These are phyloP conservation scores for Saururus chinensis DNA, from an alignment of 164 flowering plant species.

Conservation along the genomic window DNA sequence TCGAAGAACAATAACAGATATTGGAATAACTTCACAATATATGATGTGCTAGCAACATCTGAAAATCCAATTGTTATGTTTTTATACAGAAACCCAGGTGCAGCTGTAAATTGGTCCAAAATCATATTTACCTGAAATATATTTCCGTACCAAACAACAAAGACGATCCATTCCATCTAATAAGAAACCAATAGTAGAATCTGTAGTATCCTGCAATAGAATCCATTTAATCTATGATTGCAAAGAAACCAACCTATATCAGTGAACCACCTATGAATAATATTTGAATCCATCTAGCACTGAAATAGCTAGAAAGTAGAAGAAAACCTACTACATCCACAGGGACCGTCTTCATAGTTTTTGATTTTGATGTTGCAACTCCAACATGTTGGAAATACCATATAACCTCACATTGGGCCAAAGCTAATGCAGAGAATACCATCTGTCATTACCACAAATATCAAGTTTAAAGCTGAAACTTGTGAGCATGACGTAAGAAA, in stretches of 20 bases:
- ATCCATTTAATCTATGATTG: slow-evolving; percentile 5
- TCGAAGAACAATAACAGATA: not conserved
- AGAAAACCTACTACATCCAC: slow-evolving; percentile 65
- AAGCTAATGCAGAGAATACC: slow-evolving; percentile 97
- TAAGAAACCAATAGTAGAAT: slow-evolving; percentile 92
- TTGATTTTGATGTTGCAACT: slow-evolving; percentile 75
- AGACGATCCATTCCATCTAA: slow-evolving; percentile 92
- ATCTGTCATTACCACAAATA: slow-evolving; percentile 34
- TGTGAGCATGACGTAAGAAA: too few species aligned
- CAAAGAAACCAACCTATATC: not conserved
- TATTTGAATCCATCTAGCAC: too few species aligned
- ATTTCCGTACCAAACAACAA: slow-evolving; percentile 91
- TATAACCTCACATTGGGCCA: slow-evolving; percentile 76
- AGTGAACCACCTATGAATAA: slow-evolving; percentile 1
- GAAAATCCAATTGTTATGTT: not conserved
- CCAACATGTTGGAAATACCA: slow-evolving; percentile 99
- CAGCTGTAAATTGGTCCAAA: not conserved
- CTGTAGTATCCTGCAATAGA: slow-evolving; percentile 75
- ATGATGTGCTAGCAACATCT: not conserved
- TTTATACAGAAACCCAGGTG: not conserved
- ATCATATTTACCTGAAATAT: slow-evolving; percentile 61
- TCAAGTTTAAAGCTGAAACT: too few species aligned
- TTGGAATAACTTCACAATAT: not conserved
- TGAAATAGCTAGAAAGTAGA: not conserved
- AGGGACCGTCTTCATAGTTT: slow-evolving; percentile 41